phyloP scores from a whole-genome alignment of 805 yeast species.

The Yamadazyma akitaensis region DNA sequence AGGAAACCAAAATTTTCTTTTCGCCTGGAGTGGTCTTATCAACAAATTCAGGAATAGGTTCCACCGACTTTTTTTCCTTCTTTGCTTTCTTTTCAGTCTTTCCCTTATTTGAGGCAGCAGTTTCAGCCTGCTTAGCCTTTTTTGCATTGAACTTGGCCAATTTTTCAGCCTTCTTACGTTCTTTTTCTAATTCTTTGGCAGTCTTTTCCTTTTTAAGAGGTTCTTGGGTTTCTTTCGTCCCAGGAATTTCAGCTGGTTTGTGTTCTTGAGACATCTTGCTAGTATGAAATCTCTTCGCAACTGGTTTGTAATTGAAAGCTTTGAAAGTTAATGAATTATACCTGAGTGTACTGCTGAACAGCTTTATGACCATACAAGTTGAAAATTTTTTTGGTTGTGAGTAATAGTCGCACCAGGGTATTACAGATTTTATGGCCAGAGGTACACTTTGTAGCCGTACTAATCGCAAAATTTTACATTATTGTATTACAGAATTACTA shows the following conservation, averaged over 20 bases:
- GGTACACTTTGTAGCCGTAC: not conserved
- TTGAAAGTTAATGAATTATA: conserved; percentile 7
- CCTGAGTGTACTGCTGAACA: conserved; percentile 8
- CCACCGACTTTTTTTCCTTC: conserved; percentile 64
- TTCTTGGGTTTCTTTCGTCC: conserved; percentile 4
- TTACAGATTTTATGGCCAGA: too few species aligned
- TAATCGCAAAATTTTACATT: not conserved
- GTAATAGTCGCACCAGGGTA: conserved; percentile 1
- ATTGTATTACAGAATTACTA: not conserved
- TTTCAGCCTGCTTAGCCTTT: conserved; percentile 56
- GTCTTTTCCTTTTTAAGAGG: conserved; percentile 51
- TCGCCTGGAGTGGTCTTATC: conserved; percentile 87
- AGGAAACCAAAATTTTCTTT: conserved; percentile 79
- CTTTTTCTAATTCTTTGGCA: conserved; percentile 80
- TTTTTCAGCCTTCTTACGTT: conserved; percentile 84
- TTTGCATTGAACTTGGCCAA: conserved; percentile 85
- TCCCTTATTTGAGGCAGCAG: conserved; percentile 34
- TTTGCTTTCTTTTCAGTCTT: conserved; percentile 58
- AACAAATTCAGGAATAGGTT: conserved; percentile 76
- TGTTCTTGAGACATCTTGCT: conserved; percentile 6
- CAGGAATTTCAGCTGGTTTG: conserved; percentile 1
- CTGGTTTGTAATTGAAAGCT: conserved; percentile 1
- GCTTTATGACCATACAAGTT: conserved; percentile 11
- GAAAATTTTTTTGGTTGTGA: conserved; percentile 9
- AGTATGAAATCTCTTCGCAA: not conserved